phyloP scores from a whole-genome alignment of 1,284 basidiomycete species.

The Puccinia horiana region DNA sequence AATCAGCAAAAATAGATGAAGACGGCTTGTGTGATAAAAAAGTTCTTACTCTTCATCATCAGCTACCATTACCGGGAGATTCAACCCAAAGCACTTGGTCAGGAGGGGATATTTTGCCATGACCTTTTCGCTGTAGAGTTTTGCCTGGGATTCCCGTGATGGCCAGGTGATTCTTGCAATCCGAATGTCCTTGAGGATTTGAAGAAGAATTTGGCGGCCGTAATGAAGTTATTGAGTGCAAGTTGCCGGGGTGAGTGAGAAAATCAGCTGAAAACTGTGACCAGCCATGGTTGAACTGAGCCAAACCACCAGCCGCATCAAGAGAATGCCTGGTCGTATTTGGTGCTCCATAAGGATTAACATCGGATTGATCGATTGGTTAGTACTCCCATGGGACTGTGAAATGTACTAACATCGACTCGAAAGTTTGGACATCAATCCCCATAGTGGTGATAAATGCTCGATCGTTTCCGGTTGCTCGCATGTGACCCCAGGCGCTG shows the following conservation, averaged over 20 bases:
- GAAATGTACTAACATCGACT: neutral
- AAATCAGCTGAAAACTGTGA: neutral
- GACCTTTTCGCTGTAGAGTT: neutral
- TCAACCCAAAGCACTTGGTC: conserved; percentile 1
- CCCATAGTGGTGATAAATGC: neutral
- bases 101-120: neutral
- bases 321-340: neutral
- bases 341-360: neutral
- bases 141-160: neutral
- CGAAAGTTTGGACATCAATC: neutral
- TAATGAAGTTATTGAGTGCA: neutral
- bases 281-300: neutral
- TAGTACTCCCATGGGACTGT: neutral
- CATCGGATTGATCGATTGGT: neutral
- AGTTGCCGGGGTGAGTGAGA: neutral
- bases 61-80: neutral
- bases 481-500: no score
- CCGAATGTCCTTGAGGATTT: neutral
- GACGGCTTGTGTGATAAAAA: no score
- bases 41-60: neutral
- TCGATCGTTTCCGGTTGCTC: neutral
- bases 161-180: neutral
- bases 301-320: neutral
- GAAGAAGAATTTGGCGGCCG: neutral
- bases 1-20: no score